Evolutionary conservation across 768 basidiomycete species (phyloP), one percentile per base, ranked within the genome.

Genomic region (Termitomyces heimii): DNA sequence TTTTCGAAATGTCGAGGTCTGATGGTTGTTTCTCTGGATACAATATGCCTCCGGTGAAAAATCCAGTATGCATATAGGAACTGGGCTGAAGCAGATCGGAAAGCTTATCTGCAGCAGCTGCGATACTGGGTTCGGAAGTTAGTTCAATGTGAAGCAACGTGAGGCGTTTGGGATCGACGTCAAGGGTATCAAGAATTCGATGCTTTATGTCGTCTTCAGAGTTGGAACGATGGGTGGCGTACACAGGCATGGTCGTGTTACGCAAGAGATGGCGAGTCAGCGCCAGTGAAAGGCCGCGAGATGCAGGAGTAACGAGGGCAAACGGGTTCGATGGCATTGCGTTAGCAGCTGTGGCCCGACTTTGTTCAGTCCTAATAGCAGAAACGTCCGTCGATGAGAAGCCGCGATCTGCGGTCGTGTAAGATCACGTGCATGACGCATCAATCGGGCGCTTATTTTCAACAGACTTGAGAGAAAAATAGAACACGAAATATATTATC

Each of bases 201-300:
- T 70, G 67, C 49, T 73, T 74, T 44, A 82, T 70, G 18, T 64
- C 61, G 14, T 71, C 63, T 14, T 73, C 66, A 22, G 69, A 66
- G 5, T 66, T 66, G 10, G 71, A 68, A 49, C 84, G 79, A 66
- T 81, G 76, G 9, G 79, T 82, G n/a, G 81, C 80, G 61, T 75
- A 82, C 9, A 85, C 77, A 2, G 82, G 82, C 26, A 81, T 66
- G 14, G 68, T 61, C 18, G 83, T 83, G 3, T 74, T 75, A 53
- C 72, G 71, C 37, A 84, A 74, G 57, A 79, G 78, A 65, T 80
- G 77, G 16, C 82, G 76, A 13, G 81, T 79, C 31, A 85, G 71
- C 4, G 82, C 80, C 29, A 82, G 73, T 7, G 80, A 81, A 24
- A 85, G 72, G 5, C 84, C 83, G 18, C 83, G 75, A 18, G 80